A percentile compares a stretch with the other conserved stretches of the same genome.
These are phyloP conservation scores for Conidiobolus incongruus DNA, from an alignment of 371 early-diverging fungal genomes.

Conservation along the genomic window DNA sequence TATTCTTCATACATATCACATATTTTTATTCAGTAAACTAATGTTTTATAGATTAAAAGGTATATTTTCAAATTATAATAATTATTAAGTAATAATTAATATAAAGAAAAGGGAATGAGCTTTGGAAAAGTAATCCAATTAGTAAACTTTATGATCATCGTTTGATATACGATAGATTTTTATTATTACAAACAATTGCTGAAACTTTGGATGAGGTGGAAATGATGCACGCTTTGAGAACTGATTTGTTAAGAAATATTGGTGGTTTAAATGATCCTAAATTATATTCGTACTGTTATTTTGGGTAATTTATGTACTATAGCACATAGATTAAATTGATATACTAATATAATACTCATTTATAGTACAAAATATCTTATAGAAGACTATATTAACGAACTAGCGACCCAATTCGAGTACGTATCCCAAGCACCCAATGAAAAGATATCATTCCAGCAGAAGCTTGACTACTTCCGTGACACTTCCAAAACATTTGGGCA, in stretches of 20 bases:
- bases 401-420: conserved; percentile 26
- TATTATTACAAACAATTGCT: conserved; percentile 22
- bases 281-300: conserved; percentile 25
- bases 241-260: conserved; percentile 36
- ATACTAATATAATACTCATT: not conserved
- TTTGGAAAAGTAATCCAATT: conserved; percentile 23
- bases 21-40: conserved; percentile 5
- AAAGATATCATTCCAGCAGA: conserved; percentile 23
- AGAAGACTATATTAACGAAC: conserved; percentile 41
- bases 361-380: conserved; percentile 38
- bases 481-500: conserved; percentile 38
- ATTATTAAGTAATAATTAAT: not conserved
- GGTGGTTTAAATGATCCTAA: conserved; percentile 43
- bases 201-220: conserved; percentile 22
- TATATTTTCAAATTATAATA: not conserved
- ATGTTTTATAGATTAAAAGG: conserved; percentile 4
- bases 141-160: conserved; percentile 41
- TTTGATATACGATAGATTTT: conserved; percentile 25
- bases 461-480: conserved; percentile 41
- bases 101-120: conserved; percentile 18
- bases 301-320: conserved; percentile 15
- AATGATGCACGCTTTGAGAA: conserved; percentile 33
- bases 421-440: conserved; percentile 17
- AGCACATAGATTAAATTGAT: not conserved
- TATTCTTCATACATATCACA: not conserved